Evolutionary conservation across 768 basidiomycete genomes (phyloP).

Genomic region (Mycena floridula): DNA sequence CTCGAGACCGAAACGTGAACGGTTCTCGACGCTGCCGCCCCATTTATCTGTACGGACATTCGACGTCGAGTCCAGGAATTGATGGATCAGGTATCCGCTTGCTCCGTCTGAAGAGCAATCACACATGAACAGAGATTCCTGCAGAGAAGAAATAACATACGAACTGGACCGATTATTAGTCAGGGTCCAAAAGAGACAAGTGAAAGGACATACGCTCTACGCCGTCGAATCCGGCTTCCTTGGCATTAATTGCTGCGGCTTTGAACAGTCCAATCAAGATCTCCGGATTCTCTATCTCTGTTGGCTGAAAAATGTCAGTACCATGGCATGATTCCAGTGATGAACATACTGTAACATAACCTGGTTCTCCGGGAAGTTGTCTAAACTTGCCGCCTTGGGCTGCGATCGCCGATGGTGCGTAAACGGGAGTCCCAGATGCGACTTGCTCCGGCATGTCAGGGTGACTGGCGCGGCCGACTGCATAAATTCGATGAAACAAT

Average conservation of each 20-base stretch:
- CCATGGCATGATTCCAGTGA: not conserved
- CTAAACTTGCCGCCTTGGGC: too few relatives aligned
- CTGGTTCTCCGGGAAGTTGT: too few relatives aligned
- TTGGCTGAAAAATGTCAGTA: conserved; percentile 12
- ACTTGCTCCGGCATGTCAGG: too few relatives aligned
- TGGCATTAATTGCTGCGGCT: conserved; percentile 26
- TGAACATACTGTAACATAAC: conserved; percentile 17
- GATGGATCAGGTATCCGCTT: conserved; percentile 29
- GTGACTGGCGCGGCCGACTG: conserved; percentile 21
- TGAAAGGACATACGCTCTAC: conserved; percentile 26
- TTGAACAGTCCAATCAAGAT: conserved; percentile 22
- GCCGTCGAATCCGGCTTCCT: conserved; percentile 30
- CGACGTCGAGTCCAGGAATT: conserved; percentile 19
- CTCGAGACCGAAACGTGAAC: conserved; percentile 33
- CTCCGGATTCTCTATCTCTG: conserved; percentile 23
- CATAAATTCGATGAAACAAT: not conserved
- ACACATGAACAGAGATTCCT: too few relatives aligned
- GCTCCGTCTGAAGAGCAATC: conserved; percentile 22
- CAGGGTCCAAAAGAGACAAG: too few relatives aligned
- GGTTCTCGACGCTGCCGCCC: too few relatives aligned
- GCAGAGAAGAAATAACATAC: too few relatives aligned
- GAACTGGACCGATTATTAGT: too few relatives aligned
- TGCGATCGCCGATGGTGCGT: conserved; percentile 18
- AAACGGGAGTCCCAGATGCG: conserved; percentile 24
- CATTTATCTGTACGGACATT: conserved; percentile 35